These are phyloP conservation scores for Phytophthora capsici DNA, from an alignment of 352 stramenopile genomes.

Conservation along the genomic window DNA sequence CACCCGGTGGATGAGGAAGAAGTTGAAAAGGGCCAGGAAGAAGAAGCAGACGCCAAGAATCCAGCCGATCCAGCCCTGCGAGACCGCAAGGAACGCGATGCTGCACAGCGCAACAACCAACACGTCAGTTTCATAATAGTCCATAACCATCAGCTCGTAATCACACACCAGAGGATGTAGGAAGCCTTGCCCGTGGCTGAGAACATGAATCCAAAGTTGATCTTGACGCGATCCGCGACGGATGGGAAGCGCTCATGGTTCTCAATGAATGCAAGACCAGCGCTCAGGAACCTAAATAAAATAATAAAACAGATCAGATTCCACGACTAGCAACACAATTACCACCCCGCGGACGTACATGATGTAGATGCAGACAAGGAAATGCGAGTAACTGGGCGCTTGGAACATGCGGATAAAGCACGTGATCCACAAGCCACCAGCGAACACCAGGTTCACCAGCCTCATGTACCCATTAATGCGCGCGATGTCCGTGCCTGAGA, in stretches of 20 bases:
- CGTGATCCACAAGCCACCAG: constrained; percentile 66
- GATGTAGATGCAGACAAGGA: constrained; percentile 87
- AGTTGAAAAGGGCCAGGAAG: constrained; percentile 83
- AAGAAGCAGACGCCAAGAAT: constrained; percentile 81
- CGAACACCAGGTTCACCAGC: constrained; percentile 75
- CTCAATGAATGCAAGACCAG: constrained; percentile 79
- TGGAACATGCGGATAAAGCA: constrained; percentile 84
- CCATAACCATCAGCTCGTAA: not conserved
- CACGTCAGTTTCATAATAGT: constrained; percentile 3
- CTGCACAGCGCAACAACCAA: constrained; percentile 35
- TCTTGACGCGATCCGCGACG: constrained; percentile 78
- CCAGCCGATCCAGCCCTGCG: constrained; percentile 81
- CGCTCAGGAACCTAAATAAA: constrained; percentile 56
- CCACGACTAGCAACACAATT: too few species aligned
- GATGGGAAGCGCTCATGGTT: constrained; percentile 87
- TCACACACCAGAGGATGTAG: constrained; percentile 82
- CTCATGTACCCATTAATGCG: constrained; percentile 91
- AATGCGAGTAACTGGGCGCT: constrained; percentile 80
- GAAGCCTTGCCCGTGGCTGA: constrained; percentile 80
- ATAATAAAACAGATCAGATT: not conserved
- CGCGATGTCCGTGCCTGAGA: constrained; percentile 78
- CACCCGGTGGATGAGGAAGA: constrained; percentile 88
- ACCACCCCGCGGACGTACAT: constrained; percentile 49
- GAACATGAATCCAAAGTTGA: constrained; percentile 92
- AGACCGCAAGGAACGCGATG: constrained; percentile 84